Evolutionary conservation across 345 rosid genomes (phyloP).

Genomic region (Jatropha curcas): DNA sequence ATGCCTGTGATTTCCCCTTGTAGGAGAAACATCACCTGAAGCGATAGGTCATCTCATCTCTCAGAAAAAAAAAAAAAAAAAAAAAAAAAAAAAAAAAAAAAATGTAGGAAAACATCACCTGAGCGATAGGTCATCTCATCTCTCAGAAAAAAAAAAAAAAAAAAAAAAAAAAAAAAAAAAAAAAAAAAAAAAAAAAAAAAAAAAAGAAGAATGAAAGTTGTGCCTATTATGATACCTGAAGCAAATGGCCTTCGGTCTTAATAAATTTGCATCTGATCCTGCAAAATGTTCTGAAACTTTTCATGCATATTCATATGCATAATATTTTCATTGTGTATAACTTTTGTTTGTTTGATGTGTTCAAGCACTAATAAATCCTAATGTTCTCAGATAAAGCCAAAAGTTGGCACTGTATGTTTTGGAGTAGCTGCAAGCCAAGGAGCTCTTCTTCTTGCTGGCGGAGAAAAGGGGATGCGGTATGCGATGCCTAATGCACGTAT

Average conservation of each 20-base stretch:
- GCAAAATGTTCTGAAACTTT: background rate
- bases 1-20: background rate
- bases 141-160: too few relatives aligned
- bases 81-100: too few relatives aligned
- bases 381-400: slow-evolving; percentile 75
- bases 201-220: too few relatives aligned
- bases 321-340: background rate
- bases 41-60: too few relatives aligned
- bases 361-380: slow-evolving; percentile 4
- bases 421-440: slow-evolving; percentile 98
- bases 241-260: background rate
- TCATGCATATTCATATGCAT: background rate
- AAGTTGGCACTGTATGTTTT: slow-evolving; percentile 90
- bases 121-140: too few relatives aligned
- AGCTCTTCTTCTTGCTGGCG: slow-evolving; percentile 91
- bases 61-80: too few relatives aligned
- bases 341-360: background rate
- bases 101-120: too few relatives aligned
- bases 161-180: too few relatives aligned
- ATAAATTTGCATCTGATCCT: background rate
- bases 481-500: slow-evolving; percentile 95
- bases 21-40: background rate
- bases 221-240: too few relatives aligned
- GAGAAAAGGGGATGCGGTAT: slow-evolving; percentile 96
- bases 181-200: too few relatives aligned